Percentiles rank a stretch among this genome's conserved stretches.
phyloP scores from a whole-genome alignment of 176 grass and related monocot species.

The Eleusine indica region DNA sequence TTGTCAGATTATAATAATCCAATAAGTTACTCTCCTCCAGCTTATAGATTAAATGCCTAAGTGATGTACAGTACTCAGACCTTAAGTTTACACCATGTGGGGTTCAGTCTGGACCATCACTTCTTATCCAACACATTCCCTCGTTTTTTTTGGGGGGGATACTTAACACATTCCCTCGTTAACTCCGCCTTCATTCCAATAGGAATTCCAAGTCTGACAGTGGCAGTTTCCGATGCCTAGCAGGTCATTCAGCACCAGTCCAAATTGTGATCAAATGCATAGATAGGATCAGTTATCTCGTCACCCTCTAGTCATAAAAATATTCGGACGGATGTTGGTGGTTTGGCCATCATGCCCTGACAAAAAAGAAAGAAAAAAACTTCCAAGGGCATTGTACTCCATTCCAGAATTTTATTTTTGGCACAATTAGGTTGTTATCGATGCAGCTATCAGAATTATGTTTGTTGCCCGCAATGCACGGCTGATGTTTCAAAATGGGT shows the following conservation, averaged over 20 bases:
- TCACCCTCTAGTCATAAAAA: neutral
- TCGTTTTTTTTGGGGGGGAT: neutral
- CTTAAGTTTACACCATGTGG: neutral
- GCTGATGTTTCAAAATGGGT: neutral
- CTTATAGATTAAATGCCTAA: no score
- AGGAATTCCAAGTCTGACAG: neutral
- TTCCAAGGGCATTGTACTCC: neutral
- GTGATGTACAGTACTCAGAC: no score
- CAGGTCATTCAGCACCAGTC: constrained; percentile 4
- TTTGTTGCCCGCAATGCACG: constrained; percentile 19
- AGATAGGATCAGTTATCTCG: neutral
- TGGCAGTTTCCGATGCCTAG: constrained; percentile 2
- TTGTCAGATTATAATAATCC: no score
- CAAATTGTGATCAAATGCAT: neutral
- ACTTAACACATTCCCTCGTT: constrained; percentile 5
- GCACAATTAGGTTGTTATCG: neutral
- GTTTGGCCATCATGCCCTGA: neutral
- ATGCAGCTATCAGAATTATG: neutral
- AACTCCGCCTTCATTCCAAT: constrained; percentile 1
- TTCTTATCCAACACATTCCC: neutral
- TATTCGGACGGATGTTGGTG: neutral
- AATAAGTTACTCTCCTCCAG: no score
- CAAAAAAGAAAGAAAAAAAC: no score
- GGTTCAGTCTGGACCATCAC: neutral
- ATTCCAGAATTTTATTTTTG: neutral